Evolutionary conservation across 1,284 basidiomycete genomes (phyloP), one percentile per base, ranked within the genome.

Genomic region (Pholiota adiposa): DNA sequence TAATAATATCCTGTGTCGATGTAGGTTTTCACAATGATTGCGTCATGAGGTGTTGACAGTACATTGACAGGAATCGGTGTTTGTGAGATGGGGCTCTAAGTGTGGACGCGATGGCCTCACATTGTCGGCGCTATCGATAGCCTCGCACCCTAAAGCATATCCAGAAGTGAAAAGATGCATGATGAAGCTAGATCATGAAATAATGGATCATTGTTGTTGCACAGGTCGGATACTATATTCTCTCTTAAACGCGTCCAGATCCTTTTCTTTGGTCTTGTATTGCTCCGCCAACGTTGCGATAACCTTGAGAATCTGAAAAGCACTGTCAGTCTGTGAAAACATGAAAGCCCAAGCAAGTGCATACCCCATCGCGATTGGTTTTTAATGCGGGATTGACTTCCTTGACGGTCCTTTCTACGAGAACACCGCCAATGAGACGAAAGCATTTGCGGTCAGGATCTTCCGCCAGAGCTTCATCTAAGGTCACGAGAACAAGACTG

Each of bases 401-500:
- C 72, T 92, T 90, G 48, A 99, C 97, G 0, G 95, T 98, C 50
- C 96, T 85, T 75, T 99, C 96, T 25, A 98, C 96, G 8, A 99
- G 84, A 2, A 98, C 90, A 29, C 97, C 97, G 11, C 97, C 97
- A 62, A 99, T 93, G 66, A 99, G 83, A 51, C 97, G 89, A 78
- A 98, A 99, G 77, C 97, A 99, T 77, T 94, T 96, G 62, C 97
- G 88, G 70, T 89, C 83, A 23, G 97, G 95, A 61, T 97, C 93
- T 60, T 85, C 83, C 31, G 80, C 82, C 43, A 92, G 79, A 7
- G 88, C 88, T 67, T 96, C 89, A 60, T 90, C 85, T 27, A 99
- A 78, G 1, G 97, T 98, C 1, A 85, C 84, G 48, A 99, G 83
- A 8, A 99, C 97, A 16, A 99, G 82, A 43, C 96, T 98, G 48